Percentiles rank a stretch among this genome's conserved stretches.
Conservation (phyloP, 371 early-diverging fungal genomes). For the Blakeslea trispora region DNA sequence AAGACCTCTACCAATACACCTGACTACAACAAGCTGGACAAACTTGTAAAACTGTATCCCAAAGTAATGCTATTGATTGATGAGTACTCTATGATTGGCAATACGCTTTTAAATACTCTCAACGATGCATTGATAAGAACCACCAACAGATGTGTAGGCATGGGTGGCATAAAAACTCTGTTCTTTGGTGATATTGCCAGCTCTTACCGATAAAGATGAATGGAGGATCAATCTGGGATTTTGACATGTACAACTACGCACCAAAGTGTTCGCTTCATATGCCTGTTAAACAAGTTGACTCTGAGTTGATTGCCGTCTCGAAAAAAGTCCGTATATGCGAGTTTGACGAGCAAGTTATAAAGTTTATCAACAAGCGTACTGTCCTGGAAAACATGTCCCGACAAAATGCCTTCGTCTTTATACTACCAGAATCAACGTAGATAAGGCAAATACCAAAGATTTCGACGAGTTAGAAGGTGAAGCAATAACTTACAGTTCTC, state of each 20-base stretch:
- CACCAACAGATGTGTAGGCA: background rate
- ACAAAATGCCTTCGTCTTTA: background rate
- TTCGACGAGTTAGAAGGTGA: background rate
- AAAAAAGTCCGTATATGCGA: background rate
- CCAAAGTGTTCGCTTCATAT: constrained; percentile 13
- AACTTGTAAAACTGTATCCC: constrained; percentile 1
- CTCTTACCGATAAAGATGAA: background rate
- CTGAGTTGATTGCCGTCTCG: background rate
- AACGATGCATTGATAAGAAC: constrained; percentile 4
- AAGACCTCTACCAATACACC: too few species aligned
- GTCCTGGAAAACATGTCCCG: background rate
- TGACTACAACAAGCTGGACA: too few species aligned
- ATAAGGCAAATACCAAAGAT: background rate
- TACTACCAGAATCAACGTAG: background rate
- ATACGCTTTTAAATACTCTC: background rate
- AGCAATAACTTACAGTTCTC: background rate
- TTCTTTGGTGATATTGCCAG: constrained; percentile 7
- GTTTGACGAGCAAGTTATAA: background rate
- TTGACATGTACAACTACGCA: constrained; percentile 9
- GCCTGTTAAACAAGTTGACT: background rate
- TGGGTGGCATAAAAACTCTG: constrained; percentile 6
- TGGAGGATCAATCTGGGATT: background rate
- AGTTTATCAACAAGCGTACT: background rate
- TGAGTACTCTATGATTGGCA: constrained; percentile 3
- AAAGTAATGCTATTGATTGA: constrained; percentile 1